Percentiles rank a stretch among this genome's conserved stretches.
Conservation (phyloP, 2,329 filamentous ascomycete genomes). For the Clarireedia monteithiana region DNA sequence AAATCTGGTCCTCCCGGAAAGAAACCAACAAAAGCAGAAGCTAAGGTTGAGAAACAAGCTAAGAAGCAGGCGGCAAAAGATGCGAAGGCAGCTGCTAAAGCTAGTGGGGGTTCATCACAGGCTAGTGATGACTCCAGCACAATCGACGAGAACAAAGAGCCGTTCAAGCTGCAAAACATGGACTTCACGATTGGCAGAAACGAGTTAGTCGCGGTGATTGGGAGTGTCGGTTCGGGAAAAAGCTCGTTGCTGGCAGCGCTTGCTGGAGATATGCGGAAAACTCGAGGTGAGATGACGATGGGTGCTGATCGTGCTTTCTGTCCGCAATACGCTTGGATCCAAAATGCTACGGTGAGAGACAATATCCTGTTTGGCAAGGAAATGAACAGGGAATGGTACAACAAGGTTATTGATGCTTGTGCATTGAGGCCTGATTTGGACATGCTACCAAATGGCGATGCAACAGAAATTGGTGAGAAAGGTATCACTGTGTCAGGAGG, state of each 20-base stretch:
- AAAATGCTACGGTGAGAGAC: slow-evolving; percentile 77
- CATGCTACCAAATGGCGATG: slow-evolving; percentile 83
- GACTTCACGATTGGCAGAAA: slow-evolving; percentile 62
- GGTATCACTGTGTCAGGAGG: slow-evolving; percentile 94
- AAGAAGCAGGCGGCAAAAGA: slow-evolving; percentile 36
- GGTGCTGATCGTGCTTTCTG: slow-evolving; percentile 83
- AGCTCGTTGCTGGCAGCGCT: slow-evolving; percentile 81
- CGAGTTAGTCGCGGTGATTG: slow-evolving; percentile 79
- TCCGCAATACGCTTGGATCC: slow-evolving; percentile 96
- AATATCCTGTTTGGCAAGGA: slow-evolving; percentile 89
- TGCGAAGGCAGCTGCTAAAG: slow-evolving; percentile 26
- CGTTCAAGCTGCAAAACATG: slow-evolving; percentile 65
- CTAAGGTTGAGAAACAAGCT: slow-evolving; percentile 33
- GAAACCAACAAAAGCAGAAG: slow-evolving; percentile 41
- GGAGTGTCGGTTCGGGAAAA: slow-evolving; percentile 84
- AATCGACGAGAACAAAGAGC: slow-evolving; percentile 46
- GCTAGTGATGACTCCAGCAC: slow-evolving; percentile 45
- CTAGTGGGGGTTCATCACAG: slow-evolving; percentile 30
- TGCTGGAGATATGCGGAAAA: slow-evolving; percentile 90
- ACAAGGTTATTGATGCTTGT: slow-evolving; percentile 58
- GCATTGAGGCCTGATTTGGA: slow-evolving; percentile 79
- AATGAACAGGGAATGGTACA: slow-evolving; percentile 66
- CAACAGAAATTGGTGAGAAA: slow-evolving; percentile 89
- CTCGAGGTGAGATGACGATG: slow-evolving; percentile 62
- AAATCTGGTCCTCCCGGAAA: slow-evolving; percentile 40